Base-by-base conservation (phyloP, 345 rosid genomes). In the Laguncularia racemosa region DNA sequence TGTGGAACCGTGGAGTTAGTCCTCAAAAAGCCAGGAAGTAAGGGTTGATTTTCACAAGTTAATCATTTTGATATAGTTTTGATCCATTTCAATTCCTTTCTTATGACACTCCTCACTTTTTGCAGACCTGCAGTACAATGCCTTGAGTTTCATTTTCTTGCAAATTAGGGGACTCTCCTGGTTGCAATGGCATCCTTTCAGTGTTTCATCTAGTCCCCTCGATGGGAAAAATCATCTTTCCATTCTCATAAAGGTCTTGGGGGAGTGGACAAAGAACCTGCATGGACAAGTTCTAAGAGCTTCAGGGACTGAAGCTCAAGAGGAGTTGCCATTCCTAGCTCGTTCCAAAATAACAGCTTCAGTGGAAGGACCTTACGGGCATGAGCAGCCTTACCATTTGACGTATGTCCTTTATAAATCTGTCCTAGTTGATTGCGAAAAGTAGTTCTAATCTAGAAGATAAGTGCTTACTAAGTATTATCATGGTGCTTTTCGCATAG, bases 171-270 rank as follows among this genome's bases (percentile, higher is more conserved):
- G 82, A 69, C 40, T 92, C 38, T 92, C 99, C 28, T 89, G 93
- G 99, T 73, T 86, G 67, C 97, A 92, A 52, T 92, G 99, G 97
- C 97, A 92, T 76, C 97, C 96, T 57, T 92, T 92, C 66, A 89
- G 99, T 55, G 93, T 92, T 53, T 86, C 98, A 44, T 89, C 97
- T 15, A 89, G 99, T 63, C 95, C 95, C 63, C 65, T 84, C 50
- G 97, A 82, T 57, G 89, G 96, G 16, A 70, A 81, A 40, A 65
- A 80, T 55, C 91, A 78, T 66, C 55, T 86, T 10, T 63, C 95
- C 9, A 65, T 89, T 69, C 95, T 92, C 33, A 80, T 89, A 48
- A 92, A 89, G 76, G 96, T 81, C 52, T 80, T 84, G 26, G 95
- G 95, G 52, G 81, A 66, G 56, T 89, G 98, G 95, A 86, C 98